A percentile compares a stretch with the other conserved stretches of the same genome.
These are phyloP conservation scores for Fusarium scirpi DNA, from an alignment of 2,329 filamentous ascomycete species.

Conservation along the genomic window DNA sequence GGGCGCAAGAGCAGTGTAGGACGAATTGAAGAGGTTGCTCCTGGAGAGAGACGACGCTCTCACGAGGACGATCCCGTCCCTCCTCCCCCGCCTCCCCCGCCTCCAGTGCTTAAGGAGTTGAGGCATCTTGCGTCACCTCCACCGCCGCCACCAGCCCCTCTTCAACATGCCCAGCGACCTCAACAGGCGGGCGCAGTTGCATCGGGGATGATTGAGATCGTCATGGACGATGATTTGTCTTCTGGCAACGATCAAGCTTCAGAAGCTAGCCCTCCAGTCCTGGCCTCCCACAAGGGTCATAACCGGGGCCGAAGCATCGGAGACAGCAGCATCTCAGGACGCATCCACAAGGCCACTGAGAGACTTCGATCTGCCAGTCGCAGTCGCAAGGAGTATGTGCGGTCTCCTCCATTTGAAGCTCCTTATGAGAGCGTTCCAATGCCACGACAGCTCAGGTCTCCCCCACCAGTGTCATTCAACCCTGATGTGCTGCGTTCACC, in stretches of 20 bases:
- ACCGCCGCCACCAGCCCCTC: slow-evolving; percentile 70
- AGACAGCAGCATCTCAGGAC: slow-evolving; percentile 64
- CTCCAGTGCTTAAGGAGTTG: slow-evolving; percentile 70
- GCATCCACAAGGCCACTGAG: slow-evolving; percentile 69
- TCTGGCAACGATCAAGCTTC: slow-evolving; percentile 37
- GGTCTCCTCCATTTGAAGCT: slow-evolving; percentile 48
- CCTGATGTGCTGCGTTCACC: slow-evolving; percentile 52
- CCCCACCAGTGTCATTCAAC: slow-evolving; percentile 56
- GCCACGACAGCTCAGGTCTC: slow-evolving; percentile 49
- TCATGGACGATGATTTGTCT: slow-evolving; percentile 70
- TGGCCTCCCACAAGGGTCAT: slow-evolving; percentile 61
- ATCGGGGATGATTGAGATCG: slow-evolving; percentile 73
- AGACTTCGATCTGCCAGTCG: slow-evolving; percentile 71
- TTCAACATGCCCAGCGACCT: slow-evolving; percentile 59
- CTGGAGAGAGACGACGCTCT: slow-evolving; percentile 58
- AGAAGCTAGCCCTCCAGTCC: slow-evolving; percentile 45
- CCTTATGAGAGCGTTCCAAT: slow-evolving; percentile 58
- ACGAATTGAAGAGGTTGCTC: slow-evolving; percentile 62
- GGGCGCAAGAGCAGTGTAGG: slow-evolving; percentile 53
- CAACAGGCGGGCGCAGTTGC: slow-evolving; percentile 60
- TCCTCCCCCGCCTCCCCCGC: slow-evolving; percentile 64
- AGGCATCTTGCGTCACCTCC: slow-evolving; percentile 71
- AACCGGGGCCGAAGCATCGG: slow-evolving; percentile 68
- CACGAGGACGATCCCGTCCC: slow-evolving; percentile 64
- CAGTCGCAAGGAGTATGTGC: slow-evolving; percentile 58